Evolutionary conservation across 306 rosid species (phyloP).

Genomic region (Neltuma alba): DNA sequence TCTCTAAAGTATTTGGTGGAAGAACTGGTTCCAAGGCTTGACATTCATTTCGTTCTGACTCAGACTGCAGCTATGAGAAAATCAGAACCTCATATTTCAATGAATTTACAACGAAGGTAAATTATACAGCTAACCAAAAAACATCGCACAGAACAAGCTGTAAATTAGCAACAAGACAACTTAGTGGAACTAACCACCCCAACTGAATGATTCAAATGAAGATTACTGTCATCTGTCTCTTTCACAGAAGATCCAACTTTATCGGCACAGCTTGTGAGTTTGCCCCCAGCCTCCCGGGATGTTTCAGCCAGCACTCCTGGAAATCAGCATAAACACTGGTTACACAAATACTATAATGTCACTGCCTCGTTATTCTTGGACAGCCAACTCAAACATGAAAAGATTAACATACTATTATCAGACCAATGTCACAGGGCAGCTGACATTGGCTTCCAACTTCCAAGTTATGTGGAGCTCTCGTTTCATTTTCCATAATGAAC

Average conservation of each 20-base stretch:
- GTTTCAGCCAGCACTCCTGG: constrained; percentile 41
- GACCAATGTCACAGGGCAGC: constrained; percentile 34
- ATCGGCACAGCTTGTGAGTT: constrained; percentile 39
- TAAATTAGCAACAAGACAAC: constrained; percentile 19
- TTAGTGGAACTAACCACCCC: constrained; percentile 28
- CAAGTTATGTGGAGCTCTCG: constrained; percentile 15
- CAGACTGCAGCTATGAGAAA: background rate
- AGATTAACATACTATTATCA: constrained; percentile 16
- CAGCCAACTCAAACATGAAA: background rate
- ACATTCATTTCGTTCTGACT: background rate
- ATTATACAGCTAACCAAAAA: constrained; percentile 16
- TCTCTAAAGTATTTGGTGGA: constrained; percentile 41
- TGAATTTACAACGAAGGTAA: background rate
- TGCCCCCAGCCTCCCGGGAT: constrained; percentile 44
- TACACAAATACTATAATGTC: background rate
- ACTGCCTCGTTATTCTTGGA: background rate
- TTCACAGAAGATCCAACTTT: constrained; percentile 39
- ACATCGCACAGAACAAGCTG: constrained; percentile 18
- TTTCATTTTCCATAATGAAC: constrained; percentile 41
- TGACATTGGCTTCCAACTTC: constrained; percentile 38
- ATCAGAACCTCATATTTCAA: background rate
- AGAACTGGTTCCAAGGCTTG: constrained; percentile 37
- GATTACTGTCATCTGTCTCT: constrained; percentile 19
- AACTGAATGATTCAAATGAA: background rate
- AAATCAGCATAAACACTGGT: constrained; percentile 30